phyloP scores from a whole-genome alignment of 1,139 yeast genomes.

The Geotrichum aggregatum region DNA sequence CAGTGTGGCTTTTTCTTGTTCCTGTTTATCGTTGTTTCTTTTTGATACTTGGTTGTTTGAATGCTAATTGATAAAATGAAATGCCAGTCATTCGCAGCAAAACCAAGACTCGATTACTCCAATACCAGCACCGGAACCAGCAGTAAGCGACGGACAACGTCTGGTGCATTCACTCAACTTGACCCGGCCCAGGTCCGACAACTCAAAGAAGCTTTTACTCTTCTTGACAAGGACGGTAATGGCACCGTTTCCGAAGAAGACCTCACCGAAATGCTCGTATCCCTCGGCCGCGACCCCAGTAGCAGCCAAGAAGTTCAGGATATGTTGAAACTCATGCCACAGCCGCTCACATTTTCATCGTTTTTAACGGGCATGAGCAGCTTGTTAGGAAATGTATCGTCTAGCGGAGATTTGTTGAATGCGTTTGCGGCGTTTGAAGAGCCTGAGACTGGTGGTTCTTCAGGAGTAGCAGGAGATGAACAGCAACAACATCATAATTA shows the following conservation, averaged over 20 bases:
- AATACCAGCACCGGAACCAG: neutral
- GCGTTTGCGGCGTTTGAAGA: conserved; percentile 62
- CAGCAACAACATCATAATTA: conserved; percentile 18
- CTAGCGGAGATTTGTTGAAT: conserved; percentile 53
- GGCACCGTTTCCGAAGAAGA: conserved; percentile 61
- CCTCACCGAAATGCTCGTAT: conserved; percentile 53
- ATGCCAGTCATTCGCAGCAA: neutral
- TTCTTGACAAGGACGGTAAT: conserved; percentile 84
- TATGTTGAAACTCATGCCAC: conserved; percentile 51
- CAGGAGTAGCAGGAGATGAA: neutral
- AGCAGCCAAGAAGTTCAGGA: conserved; percentile 39
- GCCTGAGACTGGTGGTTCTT: conserved; percentile 31
- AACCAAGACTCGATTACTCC: conserved; percentile 15
- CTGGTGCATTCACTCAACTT: conserved; percentile 39
- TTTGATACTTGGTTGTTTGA: too few relatives aligned
- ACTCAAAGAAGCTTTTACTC: conserved; percentile 50
- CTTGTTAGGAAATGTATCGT: conserved; percentile 56
- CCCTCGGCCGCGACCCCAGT: conserved; percentile 43
- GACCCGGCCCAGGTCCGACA: conserved; percentile 41
- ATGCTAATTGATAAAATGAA: neutral
- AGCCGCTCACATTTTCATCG: conserved; percentile 62
- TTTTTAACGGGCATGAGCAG: conserved; percentile 66
- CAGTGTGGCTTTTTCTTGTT: too few relatives aligned
- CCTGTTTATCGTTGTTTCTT: too few relatives aligned
- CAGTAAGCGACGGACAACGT: conserved; percentile 25